Conservation (phyloP, 2,329 filamentous ascomycete species). For the Aspergillus ruber region DNA sequence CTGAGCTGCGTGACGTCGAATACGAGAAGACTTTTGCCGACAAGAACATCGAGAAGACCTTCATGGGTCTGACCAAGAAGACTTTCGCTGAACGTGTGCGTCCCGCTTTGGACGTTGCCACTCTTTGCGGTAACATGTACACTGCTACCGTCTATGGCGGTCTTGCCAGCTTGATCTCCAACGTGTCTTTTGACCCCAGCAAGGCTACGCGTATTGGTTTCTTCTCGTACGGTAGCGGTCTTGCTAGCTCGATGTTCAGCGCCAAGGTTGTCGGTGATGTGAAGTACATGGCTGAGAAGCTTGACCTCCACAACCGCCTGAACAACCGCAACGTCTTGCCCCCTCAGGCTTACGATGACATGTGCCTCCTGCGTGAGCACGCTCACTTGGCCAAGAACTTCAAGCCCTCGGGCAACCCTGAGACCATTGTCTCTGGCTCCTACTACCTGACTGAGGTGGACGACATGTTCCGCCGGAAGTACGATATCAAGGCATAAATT, state of each 20-base stretch:
- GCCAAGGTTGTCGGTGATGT: slow-evolving; percentile 61
- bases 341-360: slow-evolving; percentile 67
- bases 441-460: slow-evolving; percentile 79
- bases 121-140: slow-evolving; percentile 65
- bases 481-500: slow-evolving; percentile 64
- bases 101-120: slow-evolving; percentile 68
- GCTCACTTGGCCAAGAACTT: slow-evolving; percentile 78
- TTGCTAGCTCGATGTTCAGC: slow-evolving; percentile 69
- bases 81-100: slow-evolving; percentile 70
- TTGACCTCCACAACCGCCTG: slow-evolving; percentile 65
- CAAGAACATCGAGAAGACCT: slow-evolving; percentile 79
- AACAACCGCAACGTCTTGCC: slow-evolving; percentile 59
- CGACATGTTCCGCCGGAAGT: slow-evolving; percentile 78
- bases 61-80: slow-evolving; percentile 79
- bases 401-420: slow-evolving; percentile 60
- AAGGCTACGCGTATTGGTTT: slow-evolving; percentile 67
- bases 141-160: slow-evolving; percentile 55
- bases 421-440: slow-evolving; percentile 59
- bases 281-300: slow-evolving; percentile 58
- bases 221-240: slow-evolving; percentile 74
- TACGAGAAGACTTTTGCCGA: slow-evolving; percentile 74
- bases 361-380: slow-evolving; percentile 75
- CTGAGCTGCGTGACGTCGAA: slow-evolving; percentile 70
- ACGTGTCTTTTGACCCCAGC: slow-evolving; percentile 57
- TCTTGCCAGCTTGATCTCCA: slow-evolving; percentile 54